Conservation (phyloP, 345 rosid genomes). For the Hibiscus tridactylites region DNA sequence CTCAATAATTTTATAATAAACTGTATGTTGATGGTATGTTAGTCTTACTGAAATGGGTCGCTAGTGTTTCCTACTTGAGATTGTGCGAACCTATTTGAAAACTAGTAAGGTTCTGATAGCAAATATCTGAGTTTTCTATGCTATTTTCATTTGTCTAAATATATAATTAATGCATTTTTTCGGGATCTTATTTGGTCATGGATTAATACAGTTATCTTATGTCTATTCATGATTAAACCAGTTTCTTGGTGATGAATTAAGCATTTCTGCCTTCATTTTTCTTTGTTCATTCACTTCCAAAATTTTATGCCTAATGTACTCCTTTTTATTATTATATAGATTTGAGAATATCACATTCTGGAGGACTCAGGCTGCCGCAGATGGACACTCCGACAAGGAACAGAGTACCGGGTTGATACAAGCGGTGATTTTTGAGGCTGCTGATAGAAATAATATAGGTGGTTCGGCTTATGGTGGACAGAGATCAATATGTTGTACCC, state of each 20-base stretch:
- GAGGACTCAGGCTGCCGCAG: conserved; percentile 51
- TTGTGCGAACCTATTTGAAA: too few species aligned
- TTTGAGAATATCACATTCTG: conserved; percentile 70
- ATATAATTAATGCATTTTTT: background rate
- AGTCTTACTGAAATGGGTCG: too few species aligned
- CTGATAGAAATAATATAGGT: conserved; percentile 86
- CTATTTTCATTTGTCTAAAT: background rate
- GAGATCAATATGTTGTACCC: conserved; percentile 91
- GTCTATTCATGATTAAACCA: background rate
- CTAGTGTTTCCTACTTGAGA: too few species aligned
- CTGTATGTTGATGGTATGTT: too few species aligned
- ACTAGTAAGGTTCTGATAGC: too few species aligned
- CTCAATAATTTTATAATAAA: too few species aligned
- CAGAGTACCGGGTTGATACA: conserved; percentile 58
- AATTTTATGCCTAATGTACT: background rate
- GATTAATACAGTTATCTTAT: background rate
- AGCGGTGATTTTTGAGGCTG: conserved; percentile 84
- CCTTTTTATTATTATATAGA: conserved; percentile 26
- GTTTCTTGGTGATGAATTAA: background rate
- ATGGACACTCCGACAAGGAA: conserved; percentile 32
- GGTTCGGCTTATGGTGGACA: conserved; percentile 99
- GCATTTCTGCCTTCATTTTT: too few species aligned
- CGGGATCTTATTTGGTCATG: background rate
- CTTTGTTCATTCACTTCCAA: background rate
- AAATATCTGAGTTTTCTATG: too few species aligned